Evolutionary conservation across 1,284 basidiomycete genomes (phyloP), one percentile per base, ranked within the genome.

Genomic region (Garcileccinum viscosum): DNA sequence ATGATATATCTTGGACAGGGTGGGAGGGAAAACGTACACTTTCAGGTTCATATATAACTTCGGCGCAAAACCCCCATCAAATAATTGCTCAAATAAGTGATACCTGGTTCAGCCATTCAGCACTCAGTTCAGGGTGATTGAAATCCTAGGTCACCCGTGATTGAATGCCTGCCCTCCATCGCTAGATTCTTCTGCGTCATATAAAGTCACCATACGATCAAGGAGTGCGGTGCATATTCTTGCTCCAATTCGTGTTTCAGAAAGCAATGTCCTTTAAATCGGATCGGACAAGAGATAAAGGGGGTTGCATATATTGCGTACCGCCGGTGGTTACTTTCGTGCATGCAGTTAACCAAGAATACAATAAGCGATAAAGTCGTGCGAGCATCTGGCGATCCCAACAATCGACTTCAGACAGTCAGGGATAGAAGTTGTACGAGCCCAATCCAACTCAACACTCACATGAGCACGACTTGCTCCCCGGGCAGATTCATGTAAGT

Each of bases 401-500:
- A 83, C 30, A 95, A 82, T 38, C 95, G 93, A 75, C 94, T 95
- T 78, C 37, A 33, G 32, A 59, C 63, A 8, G 30, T 79, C 60
- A 75, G 72, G 70, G 50, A 66, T 70, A 63, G 64, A 72, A 62
- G 33, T 8, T 32, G 40, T 47, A 12, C 58, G 24, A 8, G 53
- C 30, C 19, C 19, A 33, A 56, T 47, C 69, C 50, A 65, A 67
- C 53, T 63, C 76, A 33, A 33, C 14, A 70, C 90, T 76, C 79
- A 95, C 95, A 93, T 86, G 67, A 96, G 80, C 15, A 96, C 84
- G 59, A 90, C 88, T 73, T 91, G 86, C 70, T 93, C 91, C 74
- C 93, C 91, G 1, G 90, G 86, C n/a, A 91, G 81, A 63, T 81
- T 82, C 76, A 93, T 81, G 74, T 93, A 92, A 4, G 82, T 83